phyloP scores from a whole-genome alignment of 208 protist species.

The Leishmania tropica region DNA sequence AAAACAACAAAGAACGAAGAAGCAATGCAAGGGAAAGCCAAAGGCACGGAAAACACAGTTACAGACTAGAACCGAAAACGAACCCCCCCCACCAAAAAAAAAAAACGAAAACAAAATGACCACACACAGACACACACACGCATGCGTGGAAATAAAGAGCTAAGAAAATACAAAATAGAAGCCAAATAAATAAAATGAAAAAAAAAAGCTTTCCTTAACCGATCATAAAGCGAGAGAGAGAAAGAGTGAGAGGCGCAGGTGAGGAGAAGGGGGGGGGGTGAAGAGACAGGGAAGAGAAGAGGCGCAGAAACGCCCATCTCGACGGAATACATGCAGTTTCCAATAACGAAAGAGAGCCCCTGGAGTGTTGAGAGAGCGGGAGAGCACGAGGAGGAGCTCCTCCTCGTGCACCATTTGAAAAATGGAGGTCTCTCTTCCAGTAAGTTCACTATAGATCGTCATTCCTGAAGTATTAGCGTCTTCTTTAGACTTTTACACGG shows the following conservation, averaged over 20 bases:
- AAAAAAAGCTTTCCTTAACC: not conserved
- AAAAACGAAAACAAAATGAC: not conserved
- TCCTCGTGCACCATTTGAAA: not conserved
- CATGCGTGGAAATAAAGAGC: not conserved
- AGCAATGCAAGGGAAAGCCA: not conserved
- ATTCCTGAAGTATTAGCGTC: not conserved
- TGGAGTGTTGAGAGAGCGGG: constrained; percentile 3
- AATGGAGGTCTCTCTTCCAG: not conserved
- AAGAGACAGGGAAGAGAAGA: constrained; percentile 1
- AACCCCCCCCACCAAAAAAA: not conserved
- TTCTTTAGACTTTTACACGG: not conserved
- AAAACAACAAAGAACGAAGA: not conserved
- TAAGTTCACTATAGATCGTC: constrained; percentile 1
- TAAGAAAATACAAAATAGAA: not conserved
- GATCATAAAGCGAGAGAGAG: not conserved
- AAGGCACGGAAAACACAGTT: not conserved
- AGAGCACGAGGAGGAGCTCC: not conserved
- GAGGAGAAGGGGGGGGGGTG: not conserved
- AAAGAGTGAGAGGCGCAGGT: constrained; percentile 5
- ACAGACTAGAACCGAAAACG: not conserved
- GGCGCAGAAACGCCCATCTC: not conserved
- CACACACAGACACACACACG: not conserved
- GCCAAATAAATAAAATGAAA: not conserved
- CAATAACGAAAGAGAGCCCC: constrained; percentile 3
- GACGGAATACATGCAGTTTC: not conserved